These are phyloP conservation scores for Cotoneaster glaucophyllus DNA, from an alignment of 306 rosid species.

Conservation along the genomic window DNA sequence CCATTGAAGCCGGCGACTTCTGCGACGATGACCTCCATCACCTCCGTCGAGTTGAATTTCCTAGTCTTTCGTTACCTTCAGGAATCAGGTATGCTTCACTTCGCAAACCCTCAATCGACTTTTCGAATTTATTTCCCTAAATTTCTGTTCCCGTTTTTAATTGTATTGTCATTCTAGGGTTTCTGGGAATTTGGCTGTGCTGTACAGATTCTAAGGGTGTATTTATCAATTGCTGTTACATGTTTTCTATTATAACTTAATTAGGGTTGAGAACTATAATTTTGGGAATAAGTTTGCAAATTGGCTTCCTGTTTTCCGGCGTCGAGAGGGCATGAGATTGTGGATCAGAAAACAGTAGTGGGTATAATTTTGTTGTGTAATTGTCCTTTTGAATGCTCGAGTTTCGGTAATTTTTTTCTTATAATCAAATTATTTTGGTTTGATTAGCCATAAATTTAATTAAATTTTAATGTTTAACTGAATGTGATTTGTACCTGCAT, in stretches of 20 bases:
- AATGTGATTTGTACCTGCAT: background rate
- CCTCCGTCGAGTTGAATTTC: slow-evolving; percentile 81
- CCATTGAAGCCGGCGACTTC: slow-evolving; percentile 29
- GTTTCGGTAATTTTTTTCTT: background rate
- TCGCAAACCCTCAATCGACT: background rate
- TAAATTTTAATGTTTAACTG: background rate
- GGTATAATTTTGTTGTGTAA: background rate
- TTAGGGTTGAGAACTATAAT: slow-evolving; percentile 24
- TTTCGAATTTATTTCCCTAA: background rate
- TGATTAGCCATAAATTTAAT: background rate
- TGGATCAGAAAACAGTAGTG: slow-evolving; percentile 20
- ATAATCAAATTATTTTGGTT: background rate
- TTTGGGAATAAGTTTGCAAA: background rate
- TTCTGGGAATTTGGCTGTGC: slow-evolving; percentile 5
- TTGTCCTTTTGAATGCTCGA: background rate
- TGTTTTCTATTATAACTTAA: background rate
- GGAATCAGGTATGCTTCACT: slow-evolving; percentile 65
- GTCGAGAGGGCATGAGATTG: background rate
- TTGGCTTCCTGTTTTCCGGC: background rate
- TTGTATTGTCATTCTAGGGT: slow-evolving; percentile 16
- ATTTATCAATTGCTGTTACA: background rate
- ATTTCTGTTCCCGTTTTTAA: too few relatives aligned
- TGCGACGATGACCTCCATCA: slow-evolving; percentile 51
- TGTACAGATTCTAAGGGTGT: background rate
- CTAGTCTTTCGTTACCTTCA: slow-evolving; percentile 87